phyloP scores from a whole-genome alignment of 2,329 filamentous ascomycete species.

The Cadophora luteo-olivacea region DNA sequence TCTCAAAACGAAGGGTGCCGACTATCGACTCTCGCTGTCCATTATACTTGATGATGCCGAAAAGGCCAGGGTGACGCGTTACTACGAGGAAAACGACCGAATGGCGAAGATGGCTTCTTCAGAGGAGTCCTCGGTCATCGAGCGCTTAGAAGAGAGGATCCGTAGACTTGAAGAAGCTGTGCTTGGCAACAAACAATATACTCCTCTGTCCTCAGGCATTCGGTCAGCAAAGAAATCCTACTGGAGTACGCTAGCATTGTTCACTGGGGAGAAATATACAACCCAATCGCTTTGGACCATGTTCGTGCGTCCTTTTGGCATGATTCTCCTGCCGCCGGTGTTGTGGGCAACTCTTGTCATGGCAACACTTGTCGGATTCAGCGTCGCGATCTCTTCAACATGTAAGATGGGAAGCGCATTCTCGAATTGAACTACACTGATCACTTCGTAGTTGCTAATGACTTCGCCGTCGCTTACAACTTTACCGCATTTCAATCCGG shows the following conservation, averaged over 20 bases:
- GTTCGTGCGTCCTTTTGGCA: conserved; percentile 55
- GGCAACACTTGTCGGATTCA: conserved; percentile 61
- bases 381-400: conserved; percentile 60
- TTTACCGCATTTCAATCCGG: conserved; percentile 56
- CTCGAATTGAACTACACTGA: neutral
- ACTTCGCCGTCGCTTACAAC: conserved; percentile 48
- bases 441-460: conserved; percentile 44
- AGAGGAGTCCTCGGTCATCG: conserved; percentile 11
- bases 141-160: conserved; percentile 27
- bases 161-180: conserved; percentile 30
- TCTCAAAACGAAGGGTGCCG: conserved; percentile 28
- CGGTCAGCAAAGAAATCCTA: conserved; percentile 41
- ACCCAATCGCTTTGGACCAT: conserved; percentile 55
- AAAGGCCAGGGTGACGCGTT: conserved; percentile 22
- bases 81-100: conserved; percentile 20
- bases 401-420: conserved; percentile 33
- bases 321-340: conserved; percentile 58
- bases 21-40: conserved; percentile 30
- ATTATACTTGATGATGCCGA: conserved; percentile 28
- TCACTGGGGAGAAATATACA: conserved; percentile 49
- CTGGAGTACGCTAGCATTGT: conserved; percentile 49
- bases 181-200: conserved; percentile 27
- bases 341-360: conserved; percentile 62
- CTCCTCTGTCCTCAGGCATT: conserved; percentile 27
- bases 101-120: neutral